Base-by-base conservation (phyloP, 352 stramenopile species). In the Phytopythium cucurbitacearum region DNA sequence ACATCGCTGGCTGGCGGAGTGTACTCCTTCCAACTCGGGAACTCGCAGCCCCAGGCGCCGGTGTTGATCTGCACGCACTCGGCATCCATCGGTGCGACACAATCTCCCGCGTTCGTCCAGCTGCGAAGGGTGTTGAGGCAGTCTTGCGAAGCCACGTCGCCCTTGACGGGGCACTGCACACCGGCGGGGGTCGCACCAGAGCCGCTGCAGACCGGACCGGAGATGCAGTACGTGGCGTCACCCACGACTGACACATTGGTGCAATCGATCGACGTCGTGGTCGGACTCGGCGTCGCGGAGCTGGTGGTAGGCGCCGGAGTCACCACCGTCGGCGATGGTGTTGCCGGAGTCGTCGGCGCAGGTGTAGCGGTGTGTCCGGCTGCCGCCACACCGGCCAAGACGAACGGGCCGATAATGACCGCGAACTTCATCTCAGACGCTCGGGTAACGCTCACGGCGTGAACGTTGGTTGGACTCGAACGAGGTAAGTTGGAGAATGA, bases 221-320 rank as follows among this genome's bases (percentile, higher is more conserved):
- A 35, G 41, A 87, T 80, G 60, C 76, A 87, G 63, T 83, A 88
- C 21, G 76, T 84, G 8, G 76, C 79, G 48, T 88, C 76, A 9
- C 71, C 60, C 33, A 84, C 64, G 7, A 89, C 67, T 7, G 71
- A 84, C 5, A 87, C 67, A 40, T 84, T 51, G 1, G 60, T 73
- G 54, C 76, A 86, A 16, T 48, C 55, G 6, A 56, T 21, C 32
- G 56, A 16, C 3, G 34, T 48, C 32, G 43, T 13, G 9, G 50
- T 56, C 9, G 51, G 48, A 4, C n/a, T 34, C 5, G 51, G 40
- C 4, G 40, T 57, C 28, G 40, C 21, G 21, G 40, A 15, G 15
- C 11, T 43, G 11, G 5, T 32, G 15, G 45, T 51, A 5, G 45
- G 33, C n/a, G 13, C 13, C 4, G 54, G n/a, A 9, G 45, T 41